phyloP scores from a whole-genome alignment of 169 alveolate genomes.

The Plasmodium coatneyi region DNA sequence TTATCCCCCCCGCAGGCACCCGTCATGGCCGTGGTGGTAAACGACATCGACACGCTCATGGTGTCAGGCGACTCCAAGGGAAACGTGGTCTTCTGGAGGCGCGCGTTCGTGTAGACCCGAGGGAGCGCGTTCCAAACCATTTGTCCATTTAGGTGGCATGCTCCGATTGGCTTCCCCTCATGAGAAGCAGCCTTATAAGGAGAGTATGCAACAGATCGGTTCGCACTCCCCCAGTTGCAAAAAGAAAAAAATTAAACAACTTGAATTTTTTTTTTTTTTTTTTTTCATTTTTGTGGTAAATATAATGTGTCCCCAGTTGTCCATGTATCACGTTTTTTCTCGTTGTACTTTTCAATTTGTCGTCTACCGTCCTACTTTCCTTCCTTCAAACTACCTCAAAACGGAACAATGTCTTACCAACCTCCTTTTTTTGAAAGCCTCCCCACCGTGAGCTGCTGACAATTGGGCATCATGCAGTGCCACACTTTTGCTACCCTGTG shows the following conservation, averaged over 20 bases:
- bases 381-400: background rate
- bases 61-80: constrained; percentile 90
- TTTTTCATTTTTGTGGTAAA: background rate
- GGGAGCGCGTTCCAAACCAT: background rate
- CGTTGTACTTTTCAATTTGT: background rate
- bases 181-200: background rate
- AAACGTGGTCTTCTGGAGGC: constrained; percentile 88
- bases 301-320: background rate
- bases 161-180: background rate
- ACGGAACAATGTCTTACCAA: background rate
- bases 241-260: background rate
- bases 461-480: background rate
- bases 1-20: constrained; percentile 81
- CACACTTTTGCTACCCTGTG: background rate
- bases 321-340: background rate
- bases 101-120: constrained; percentile 68
- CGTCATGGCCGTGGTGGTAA: constrained; percentile 89
- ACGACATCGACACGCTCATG: constrained; percentile 85
- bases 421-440: background rate
- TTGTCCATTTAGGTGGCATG: background rate
- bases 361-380: background rate
- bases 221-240: background rate
- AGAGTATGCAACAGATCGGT: background rate
- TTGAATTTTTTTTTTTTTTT: background rate
- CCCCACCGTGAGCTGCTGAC: background rate